phyloP scores from a whole-genome alignment of 805 yeast species.

The Candida nitratophila region DNA sequence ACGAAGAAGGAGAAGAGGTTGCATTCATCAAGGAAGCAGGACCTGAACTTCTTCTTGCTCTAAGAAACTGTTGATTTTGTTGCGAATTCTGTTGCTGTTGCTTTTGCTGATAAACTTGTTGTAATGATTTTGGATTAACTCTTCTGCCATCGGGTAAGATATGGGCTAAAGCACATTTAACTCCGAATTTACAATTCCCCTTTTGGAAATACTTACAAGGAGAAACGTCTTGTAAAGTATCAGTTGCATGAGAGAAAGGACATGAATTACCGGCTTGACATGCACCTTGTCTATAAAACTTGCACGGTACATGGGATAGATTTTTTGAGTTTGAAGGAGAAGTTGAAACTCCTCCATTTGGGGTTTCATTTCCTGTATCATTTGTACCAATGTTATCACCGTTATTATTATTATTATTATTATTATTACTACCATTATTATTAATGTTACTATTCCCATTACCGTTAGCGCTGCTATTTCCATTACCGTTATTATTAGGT shows the following conservation, averaged over 20 bases:
- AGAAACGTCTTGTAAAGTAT: constrained; percentile 39
- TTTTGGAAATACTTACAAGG: constrained; percentile 92
- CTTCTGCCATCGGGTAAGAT: constrained; percentile 83
- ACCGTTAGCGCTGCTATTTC: background rate
- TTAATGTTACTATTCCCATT: background rate
- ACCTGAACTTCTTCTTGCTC: background rate
- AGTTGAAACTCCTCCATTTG: constrained; percentile 9
- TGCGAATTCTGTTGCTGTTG: constrained; percentile 7
- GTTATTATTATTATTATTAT: background rate
- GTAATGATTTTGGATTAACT: constrained; percentile 45
- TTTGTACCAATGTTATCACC: background rate
- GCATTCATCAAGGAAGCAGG: background rate
- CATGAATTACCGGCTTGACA: constrained; percentile 94
- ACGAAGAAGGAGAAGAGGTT: background rate
- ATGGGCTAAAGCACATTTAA: constrained; percentile 92
- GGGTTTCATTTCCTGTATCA: constrained; percentile 7
- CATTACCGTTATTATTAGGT: background rate
- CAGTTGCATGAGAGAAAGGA: constrained; percentile 80
- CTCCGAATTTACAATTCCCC: constrained; percentile 96
- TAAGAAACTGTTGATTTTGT: background rate
- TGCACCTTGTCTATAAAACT: constrained; percentile 83
- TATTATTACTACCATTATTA: no score
- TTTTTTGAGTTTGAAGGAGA: constrained; percentile 31
- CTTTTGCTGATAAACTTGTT: constrained; percentile 23
- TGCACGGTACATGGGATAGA: constrained; percentile 93